Percentiles rank a stretch among this genome's conserved stretches.
These are phyloP conservation scores for Gnaphalium uliginosum DNA, from an alignment of 129 eudicot species.

Conservation along the genomic window DNA sequence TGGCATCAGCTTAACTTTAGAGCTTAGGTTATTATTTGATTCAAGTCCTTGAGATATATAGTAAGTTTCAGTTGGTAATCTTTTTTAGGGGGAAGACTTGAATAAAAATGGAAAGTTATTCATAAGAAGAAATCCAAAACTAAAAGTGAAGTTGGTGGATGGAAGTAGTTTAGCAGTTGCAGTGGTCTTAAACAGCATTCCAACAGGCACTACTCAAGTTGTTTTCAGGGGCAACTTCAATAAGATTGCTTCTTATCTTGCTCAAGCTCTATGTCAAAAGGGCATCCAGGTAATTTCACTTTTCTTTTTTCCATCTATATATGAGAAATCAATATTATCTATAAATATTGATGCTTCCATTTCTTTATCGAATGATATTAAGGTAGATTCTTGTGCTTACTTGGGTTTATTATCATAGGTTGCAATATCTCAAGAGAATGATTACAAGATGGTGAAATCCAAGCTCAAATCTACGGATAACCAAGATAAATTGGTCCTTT, in stretches of 20 bases:
- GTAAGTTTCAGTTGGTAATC: not conserved
- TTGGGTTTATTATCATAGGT: slow-evolving; percentile 34
- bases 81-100: slow-evolving; percentile 50
- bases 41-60: not conserved
- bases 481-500: slow-evolving; percentile 40
- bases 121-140: slow-evolving; percentile 51
- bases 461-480: slow-evolving; percentile 31
- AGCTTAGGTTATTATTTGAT: not conserved
- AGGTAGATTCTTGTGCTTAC: not conserved
- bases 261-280: slow-evolving; percentile 56
- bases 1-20: not conserved
- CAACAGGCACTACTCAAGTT: slow-evolving; percentile 64
- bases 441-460: slow-evolving; percentile 49
- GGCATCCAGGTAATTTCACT: slow-evolving; percentile 59
- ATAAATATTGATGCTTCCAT: too few species aligned
- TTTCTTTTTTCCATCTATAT: not conserved
- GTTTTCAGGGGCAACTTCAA: slow-evolving; percentile 52
- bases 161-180: slow-evolving; percentile 82
- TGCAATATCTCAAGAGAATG: slow-evolving; percentile 37
- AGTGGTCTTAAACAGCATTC: slow-evolving; percentile 62
- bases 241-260: slow-evolving; percentile 65
- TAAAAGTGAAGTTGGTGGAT: slow-evolving; percentile 68
- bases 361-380: not conserved
- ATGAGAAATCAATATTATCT: too few species aligned
- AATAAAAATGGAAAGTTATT: slow-evolving; percentile 55